Conservation (phyloP, 2,329 filamentous ascomycete genomes). For the Diaporthe destruens region DNA sequence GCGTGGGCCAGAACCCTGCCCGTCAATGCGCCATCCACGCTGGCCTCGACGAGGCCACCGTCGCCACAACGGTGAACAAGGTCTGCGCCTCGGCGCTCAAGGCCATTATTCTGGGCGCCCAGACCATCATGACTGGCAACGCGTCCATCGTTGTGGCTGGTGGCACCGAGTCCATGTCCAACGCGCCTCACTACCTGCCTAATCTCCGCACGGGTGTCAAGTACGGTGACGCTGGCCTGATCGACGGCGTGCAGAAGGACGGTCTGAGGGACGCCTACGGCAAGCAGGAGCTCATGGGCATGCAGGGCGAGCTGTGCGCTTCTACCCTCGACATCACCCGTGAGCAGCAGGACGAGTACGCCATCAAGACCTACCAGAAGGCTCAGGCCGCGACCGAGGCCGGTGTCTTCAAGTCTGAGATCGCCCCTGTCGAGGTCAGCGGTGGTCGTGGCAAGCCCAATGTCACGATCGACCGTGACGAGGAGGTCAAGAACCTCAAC, state of each 20-base stretch:
- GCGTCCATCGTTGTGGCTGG: constrained; percentile 93
- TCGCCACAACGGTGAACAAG: constrained; percentile 97
- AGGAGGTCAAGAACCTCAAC: constrained; percentile 96
- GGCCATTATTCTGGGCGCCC: constrained; percentile 92
- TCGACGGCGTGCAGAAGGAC: constrained; percentile 94
- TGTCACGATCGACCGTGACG: constrained; percentile 84
- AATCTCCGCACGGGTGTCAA: constrained; percentile 89
- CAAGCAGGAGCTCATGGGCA: constrained; percentile 96
- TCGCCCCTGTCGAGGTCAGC: constrained; percentile 87
- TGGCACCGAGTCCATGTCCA: constrained; percentile 98
- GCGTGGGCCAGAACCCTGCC: constrained; percentile 95
- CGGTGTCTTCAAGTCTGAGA: constrained; percentile 87
- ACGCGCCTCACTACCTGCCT: constrained; percentile 94
- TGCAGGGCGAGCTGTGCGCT: constrained; percentile 92
- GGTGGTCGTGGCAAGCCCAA: constrained; percentile 92
- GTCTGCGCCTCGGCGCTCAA: constrained; percentile 97
- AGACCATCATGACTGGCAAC: constrained; percentile 97
- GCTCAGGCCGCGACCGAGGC: constrained; percentile 87
- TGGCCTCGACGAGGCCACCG: constrained; percentile 82
- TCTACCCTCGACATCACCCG: constrained; percentile 84
- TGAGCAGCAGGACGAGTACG: constrained; percentile 93
- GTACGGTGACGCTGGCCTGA: constrained; percentile 89
- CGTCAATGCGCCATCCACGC: constrained; percentile 93
- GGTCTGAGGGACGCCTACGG: constrained; percentile 92
- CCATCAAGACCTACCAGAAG: constrained; percentile 94